phyloP scores from a whole-genome alignment of 2,329 filamentous ascomycete genomes.

The Magnaporthales sp. region DNA sequence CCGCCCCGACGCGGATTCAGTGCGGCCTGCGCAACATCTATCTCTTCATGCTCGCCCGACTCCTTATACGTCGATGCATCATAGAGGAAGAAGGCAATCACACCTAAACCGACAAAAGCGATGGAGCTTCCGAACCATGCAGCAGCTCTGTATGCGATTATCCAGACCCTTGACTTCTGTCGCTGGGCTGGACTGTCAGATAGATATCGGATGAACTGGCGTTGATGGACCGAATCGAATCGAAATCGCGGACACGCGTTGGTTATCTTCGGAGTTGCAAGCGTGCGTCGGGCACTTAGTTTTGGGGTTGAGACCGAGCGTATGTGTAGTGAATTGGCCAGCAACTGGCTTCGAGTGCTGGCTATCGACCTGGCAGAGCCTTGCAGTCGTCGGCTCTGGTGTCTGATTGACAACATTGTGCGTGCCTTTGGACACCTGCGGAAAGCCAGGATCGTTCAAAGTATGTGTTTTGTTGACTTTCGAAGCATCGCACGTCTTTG shows the following conservation, averaged over 20 bases:
- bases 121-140: slow-evolving; percentile 69
- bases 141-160: slow-evolving; percentile 60
- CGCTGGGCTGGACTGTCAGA: slow-evolving; percentile 46
- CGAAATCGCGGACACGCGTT: background rate
- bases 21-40: slow-evolving; percentile 77
- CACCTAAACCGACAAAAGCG: slow-evolving; percentile 55
- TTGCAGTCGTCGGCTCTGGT: background rate
- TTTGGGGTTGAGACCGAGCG: background rate
- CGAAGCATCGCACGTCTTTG: background rate
- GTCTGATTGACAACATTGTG: background rate
- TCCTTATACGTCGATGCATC: slow-evolving; percentile 87
- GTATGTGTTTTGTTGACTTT: background rate
- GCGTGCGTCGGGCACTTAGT: background rate
- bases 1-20: slow-evolving; percentile 75
- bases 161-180: slow-evolving; percentile 35
- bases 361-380: background rate
- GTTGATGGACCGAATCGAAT: background rate
- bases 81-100: slow-evolving; percentile 85
- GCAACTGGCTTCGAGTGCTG: background rate
- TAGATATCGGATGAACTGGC: slow-evolving; percentile 25
- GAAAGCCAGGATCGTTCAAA: background rate
- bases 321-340: background rate
- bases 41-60: slow-evolving; percentile 55
- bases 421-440: background rate
- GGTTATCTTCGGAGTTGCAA: background rate